A percentile compares a stretch with the other conserved stretches of the same genome.
Conservation (phyloP, 2,329 filamentous ascomycete genomes). For the Sclerotinia glacialis region DNA sequence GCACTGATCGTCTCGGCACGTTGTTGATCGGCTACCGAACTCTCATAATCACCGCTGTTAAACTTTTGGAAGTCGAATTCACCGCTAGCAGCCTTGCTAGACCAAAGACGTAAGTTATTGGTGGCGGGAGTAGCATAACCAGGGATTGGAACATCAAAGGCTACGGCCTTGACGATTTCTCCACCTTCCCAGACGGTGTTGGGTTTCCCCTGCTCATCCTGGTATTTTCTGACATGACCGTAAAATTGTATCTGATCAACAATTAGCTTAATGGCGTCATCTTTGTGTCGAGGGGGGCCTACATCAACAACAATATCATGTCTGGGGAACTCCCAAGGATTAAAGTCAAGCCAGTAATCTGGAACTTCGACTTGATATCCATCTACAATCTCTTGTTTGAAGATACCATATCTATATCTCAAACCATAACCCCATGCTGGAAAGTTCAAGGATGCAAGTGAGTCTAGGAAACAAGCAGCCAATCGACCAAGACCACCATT, state of each 20-base stretch:
- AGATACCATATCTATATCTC: conserved; percentile 94
- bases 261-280: conserved; percentile 23
- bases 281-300: conserved; percentile 42
- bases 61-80: conserved; percentile 99
- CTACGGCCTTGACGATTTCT: conserved; percentile 86
- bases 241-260: conserved; percentile 76
- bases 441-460: conserved; percentile 88
- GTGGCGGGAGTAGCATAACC: conserved; percentile 87
- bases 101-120: conserved; percentile 97
- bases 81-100: conserved; percentile 91
- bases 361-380: conserved; percentile 98
- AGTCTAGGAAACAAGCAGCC: conserved; percentile 96
- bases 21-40: conserved; percentile 96
- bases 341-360: conserved; percentile 99
- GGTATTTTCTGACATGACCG: conserved; percentile 73
- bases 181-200: conserved; percentile 83
- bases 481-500: conserved; percentile 94
- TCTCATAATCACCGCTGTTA: conserved; percentile 95
- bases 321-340: conserved; percentile 97
- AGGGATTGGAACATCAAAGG: conserved; percentile 89
- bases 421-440: conserved; percentile 97
- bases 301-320: conserved; percentile 92
- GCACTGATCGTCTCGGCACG: conserved; percentile 98
- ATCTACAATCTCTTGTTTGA: conserved; percentile 98
- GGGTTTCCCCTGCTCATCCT: conserved; percentile 73